These are phyloP conservation scores for Beauveria bassiana DNA, from an alignment of 2,329 filamentous ascomycete genomes.

Conservation along the genomic window DNA sequence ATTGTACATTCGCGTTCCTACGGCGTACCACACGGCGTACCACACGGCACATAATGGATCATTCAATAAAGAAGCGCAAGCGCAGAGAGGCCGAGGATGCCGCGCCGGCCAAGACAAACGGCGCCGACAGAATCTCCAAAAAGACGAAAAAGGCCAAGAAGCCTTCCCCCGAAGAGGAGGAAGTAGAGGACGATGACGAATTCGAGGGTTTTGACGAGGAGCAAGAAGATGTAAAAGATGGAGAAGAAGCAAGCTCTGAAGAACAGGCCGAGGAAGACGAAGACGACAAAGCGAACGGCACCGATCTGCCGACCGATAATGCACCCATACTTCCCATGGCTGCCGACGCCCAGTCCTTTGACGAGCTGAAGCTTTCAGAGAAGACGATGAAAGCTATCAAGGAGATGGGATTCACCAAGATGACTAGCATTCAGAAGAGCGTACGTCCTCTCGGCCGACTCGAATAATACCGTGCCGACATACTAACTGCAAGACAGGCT, in stretches of 20 bases:
- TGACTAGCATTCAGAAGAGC: slow-evolving; percentile 89
- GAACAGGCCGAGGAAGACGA: slow-evolving; percentile 25
- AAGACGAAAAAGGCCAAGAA: slow-evolving; percentile 38
- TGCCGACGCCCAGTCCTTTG: slow-evolving; percentile 62
- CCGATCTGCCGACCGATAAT: slow-evolving; percentile 29
- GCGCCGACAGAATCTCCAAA: slow-evolving; percentile 18
- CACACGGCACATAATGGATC: slow-evolving; percentile 22
- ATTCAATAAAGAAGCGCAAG: slow-evolving; percentile 36
- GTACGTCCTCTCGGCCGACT: slow-evolving; percentile 16
- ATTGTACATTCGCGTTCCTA: background rate
- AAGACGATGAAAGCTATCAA: slow-evolving; percentile 82
- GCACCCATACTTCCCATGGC: slow-evolving; percentile 46
- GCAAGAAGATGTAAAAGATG: slow-evolving; percentile 19
- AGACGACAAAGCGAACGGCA: slow-evolving; percentile 21
- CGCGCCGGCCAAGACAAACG: slow-evolving; percentile 17
- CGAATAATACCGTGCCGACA: background rate
- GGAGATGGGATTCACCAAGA: slow-evolving; percentile 87
- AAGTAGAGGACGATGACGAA: slow-evolving; percentile 21
- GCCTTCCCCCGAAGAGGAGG: slow-evolving; percentile 20
- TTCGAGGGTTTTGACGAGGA: slow-evolving; percentile 23
- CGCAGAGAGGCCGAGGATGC: slow-evolving; percentile 28
- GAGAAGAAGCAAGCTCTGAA: slow-evolving; percentile 21
- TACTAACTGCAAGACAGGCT: slow-evolving; percentile 32
- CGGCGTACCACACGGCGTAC: background rate
- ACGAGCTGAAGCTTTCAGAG: slow-evolving; percentile 76